phyloP scores from a whole-genome alignment of 805 yeast species.

The Metschnikowia cubensis region DNA sequence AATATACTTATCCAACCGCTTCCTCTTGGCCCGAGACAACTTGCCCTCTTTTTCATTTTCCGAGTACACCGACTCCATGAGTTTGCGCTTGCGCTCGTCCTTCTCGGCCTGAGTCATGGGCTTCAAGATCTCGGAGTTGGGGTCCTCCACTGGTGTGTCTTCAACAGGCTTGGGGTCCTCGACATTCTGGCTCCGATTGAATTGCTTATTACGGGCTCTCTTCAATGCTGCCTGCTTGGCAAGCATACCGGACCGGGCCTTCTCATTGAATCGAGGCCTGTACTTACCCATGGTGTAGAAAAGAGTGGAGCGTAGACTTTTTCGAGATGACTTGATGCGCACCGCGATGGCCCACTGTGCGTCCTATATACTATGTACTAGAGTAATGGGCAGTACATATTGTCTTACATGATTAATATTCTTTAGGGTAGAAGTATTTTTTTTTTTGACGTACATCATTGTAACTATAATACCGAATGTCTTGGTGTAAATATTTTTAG shows the following conservation, averaged over 20 bases:
- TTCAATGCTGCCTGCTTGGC: constrained; percentile 71
- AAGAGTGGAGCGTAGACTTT: constrained; percentile 4
- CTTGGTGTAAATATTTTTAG: too few species aligned
- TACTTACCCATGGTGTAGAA: constrained; percentile 70
- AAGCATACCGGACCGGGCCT: constrained; percentile 81
- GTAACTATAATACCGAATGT: too few species aligned
- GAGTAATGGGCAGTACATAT: too few species aligned
- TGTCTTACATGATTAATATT: too few species aligned
- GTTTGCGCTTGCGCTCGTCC: constrained; percentile 57
- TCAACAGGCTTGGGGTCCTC: constrained; percentile 10
- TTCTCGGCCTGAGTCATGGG: constrained; percentile 66
- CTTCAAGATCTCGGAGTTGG: constrained; percentile 58
- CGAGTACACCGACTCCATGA: constrained; percentile 53
- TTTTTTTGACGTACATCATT: too few species aligned
- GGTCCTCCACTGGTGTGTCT: constrained; percentile 27
- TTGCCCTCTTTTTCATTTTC: constrained; percentile 61
- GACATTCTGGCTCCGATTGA: constrained; percentile 35
- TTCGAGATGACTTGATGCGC: constrained; percentile 2
- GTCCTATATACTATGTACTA: too few species aligned
- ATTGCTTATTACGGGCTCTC: constrained; percentile 65
- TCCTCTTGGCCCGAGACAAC: constrained; percentile 63
- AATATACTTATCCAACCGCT: constrained; percentile 85
- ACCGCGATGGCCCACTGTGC: background rate
- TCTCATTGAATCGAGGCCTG: constrained; percentile 75
- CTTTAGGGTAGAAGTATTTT: too few species aligned